These are phyloP conservation scores for Mycena kentingensis DNA, from an alignment of 768 basidiomycete genomes.

Conservation along the genomic window DNA sequence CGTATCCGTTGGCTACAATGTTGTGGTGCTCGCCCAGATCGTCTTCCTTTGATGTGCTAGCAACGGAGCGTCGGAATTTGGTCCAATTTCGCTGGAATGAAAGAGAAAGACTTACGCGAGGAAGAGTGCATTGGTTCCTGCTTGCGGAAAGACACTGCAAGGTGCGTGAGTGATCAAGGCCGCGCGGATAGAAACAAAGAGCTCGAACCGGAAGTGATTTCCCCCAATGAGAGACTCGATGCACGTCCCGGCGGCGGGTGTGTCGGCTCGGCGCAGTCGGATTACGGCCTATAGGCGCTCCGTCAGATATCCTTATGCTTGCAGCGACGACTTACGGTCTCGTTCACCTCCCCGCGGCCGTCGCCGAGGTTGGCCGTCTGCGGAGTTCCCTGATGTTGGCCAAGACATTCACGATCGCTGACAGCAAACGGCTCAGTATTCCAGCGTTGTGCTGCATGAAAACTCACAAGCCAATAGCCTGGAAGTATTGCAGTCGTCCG, in stretches of 20 bases:
- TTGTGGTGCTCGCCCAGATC: slow-evolving; percentile 35
- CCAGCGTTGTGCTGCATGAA: background rate
- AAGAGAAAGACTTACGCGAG: slow-evolving; percentile 37
- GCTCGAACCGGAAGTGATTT: slow-evolving; percentile 45
- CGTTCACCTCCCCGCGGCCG: slow-evolving; percentile 44
- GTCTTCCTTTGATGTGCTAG: slow-evolving; percentile 47
- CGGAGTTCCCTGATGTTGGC: slow-evolving; percentile 39
- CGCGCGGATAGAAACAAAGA: background rate
- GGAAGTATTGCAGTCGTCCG: slow-evolving; percentile 46
- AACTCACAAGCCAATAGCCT: slow-evolving; percentile 48
- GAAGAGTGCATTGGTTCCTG: slow-evolving; percentile 46
- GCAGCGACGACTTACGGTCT: slow-evolving; percentile 27
- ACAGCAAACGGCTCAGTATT: background rate
- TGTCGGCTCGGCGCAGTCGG: slow-evolving; percentile 3
- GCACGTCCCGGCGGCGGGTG: slow-evolving; percentile 1
- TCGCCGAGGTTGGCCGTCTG: slow-evolving; percentile 49
- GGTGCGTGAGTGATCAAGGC: slow-evolving; percentile 36
- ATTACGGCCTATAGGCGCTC: background rate
- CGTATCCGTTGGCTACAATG: slow-evolving; percentile 45
- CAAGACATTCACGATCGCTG: slow-evolving; percentile 45
- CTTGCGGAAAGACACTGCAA: slow-evolving; percentile 45
- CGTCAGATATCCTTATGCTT: no score
- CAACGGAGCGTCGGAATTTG: background rate
- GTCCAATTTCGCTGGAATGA: background rate
- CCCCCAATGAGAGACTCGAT: slow-evolving; percentile 18